These are phyloP conservation scores for Pyrus hybrid DNA, from an alignment of 331 rosid genomes.

Conservation along the genomic window DNA sequence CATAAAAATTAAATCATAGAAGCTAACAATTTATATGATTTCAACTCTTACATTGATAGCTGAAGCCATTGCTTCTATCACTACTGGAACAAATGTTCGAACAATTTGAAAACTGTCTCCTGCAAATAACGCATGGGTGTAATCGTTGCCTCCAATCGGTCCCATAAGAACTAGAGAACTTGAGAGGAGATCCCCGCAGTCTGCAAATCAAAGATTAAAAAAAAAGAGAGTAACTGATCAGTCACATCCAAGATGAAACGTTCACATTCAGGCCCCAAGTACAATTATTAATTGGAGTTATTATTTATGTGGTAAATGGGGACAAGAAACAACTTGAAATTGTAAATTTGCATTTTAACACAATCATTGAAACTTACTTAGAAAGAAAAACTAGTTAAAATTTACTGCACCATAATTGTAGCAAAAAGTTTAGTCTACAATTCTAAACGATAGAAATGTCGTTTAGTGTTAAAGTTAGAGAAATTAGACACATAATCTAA, in stretches of 20 bases:
- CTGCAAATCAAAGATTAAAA: constrained; percentile 7
- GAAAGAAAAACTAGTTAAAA: too few relatives aligned
- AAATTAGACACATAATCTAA: background rate
- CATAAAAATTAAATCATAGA: background rate
- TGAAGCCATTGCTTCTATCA: background rate
- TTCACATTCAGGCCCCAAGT: background rate
- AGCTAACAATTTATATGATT: background rate
- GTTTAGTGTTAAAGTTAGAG: too few relatives aligned
- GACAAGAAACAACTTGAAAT: too few relatives aligned
- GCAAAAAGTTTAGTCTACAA: too few relatives aligned
- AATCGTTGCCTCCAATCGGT: constrained; percentile 62
- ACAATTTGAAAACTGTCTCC: background rate
- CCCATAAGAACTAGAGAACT: constrained; percentile 48
- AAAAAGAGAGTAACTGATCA: background rate
- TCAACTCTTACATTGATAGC: background rate
- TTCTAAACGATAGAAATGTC: too few relatives aligned
- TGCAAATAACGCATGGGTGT: constrained; percentile 24
- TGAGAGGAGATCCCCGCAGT: constrained; percentile 26
- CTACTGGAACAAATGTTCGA: background rate
- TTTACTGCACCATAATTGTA: too few relatives aligned
- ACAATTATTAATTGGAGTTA: too few relatives aligned
- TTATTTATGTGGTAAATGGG: too few relatives aligned
- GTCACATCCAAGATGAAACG: background rate
- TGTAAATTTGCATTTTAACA: too few relatives aligned
- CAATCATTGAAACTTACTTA: too few relatives aligned